Conservation (phyloP, 2,329 filamentous ascomycete genomes). For the Tolypocladium pustulatum region DNA sequence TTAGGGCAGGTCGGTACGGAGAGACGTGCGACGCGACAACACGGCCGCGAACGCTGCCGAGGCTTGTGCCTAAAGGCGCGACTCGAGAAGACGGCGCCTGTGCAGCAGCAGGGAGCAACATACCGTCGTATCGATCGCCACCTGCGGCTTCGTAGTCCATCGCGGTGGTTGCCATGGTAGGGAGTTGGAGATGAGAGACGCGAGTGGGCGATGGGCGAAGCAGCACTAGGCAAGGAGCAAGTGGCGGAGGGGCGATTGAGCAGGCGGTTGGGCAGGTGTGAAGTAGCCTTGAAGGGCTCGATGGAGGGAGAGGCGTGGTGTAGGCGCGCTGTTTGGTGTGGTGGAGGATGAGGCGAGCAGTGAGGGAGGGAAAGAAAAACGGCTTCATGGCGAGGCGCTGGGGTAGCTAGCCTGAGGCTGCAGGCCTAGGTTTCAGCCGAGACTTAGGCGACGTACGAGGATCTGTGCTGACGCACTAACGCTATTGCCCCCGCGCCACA, state of each 20-base stretch:
- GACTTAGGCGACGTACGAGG: neutral
- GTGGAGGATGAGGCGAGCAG: neutral
- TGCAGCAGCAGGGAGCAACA: constrained; percentile 9
- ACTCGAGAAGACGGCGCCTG: neutral
- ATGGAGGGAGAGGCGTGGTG: neutral
- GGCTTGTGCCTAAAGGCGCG: neutral
- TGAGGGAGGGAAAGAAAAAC: neutral
- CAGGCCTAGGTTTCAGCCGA: neutral
- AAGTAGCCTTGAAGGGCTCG: neutral
- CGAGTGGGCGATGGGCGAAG: constrained; percentile 3
- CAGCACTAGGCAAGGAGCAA: neutral
- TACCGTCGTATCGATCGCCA: constrained; percentile 57
- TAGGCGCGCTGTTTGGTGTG: neutral
- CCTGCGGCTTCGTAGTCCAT: constrained; percentile 64
- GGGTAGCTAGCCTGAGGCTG: neutral
- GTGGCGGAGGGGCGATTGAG: neutral
- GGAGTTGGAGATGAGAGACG: neutral
- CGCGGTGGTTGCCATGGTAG: constrained; percentile 49
- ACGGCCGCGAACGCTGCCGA: neutral
- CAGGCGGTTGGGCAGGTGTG: neutral
- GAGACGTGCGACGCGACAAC: neutral
- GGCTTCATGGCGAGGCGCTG: neutral
- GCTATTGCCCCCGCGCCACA: neutral
- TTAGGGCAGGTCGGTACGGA: neutral
- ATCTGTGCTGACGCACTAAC: neutral